These are phyloP conservation scores for Hericium erinaceus DNA, from an alignment of 768 basidiomycete genomes.

Conservation along the genomic window DNA sequence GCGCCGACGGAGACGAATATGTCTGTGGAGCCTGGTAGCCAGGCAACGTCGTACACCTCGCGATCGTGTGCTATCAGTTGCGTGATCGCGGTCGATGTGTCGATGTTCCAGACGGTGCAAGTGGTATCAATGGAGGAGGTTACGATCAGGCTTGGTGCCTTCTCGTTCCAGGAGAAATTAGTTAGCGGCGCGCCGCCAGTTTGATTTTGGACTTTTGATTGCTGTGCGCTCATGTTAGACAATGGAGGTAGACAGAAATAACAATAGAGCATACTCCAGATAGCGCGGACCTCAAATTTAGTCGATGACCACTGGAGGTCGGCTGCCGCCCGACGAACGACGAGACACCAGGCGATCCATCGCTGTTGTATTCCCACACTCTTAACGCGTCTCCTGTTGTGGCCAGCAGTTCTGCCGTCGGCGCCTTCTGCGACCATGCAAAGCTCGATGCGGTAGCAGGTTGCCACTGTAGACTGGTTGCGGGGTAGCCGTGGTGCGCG, in stretches of 20 bases:
- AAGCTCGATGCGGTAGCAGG: constrained; percentile 59
- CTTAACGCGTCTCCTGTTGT: constrained; percentile 91
- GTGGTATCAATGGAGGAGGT: constrained; percentile 99
- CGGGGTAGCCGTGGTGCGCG: constrained; percentile 83
- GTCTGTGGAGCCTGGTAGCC: constrained; percentile 92
- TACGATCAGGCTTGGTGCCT: constrained; percentile 82
- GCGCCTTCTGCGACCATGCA: constrained; percentile 60
- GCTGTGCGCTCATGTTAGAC: constrained; percentile 27
- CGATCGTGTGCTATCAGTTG: constrained; percentile 97
- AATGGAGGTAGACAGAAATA: not conserved
- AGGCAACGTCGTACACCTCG: constrained; percentile 96
- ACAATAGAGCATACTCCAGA: constrained; percentile 56
- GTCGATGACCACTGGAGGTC: constrained; percentile 45
- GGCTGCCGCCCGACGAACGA: constrained; percentile 65
- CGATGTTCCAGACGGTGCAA: constrained; percentile 98
- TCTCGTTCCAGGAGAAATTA: constrained; percentile 96
- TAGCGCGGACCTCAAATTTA: constrained; percentile 66
- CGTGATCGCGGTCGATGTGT: constrained; percentile 86
- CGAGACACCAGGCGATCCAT: constrained; percentile 46
- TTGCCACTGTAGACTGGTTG: constrained; percentile 90
- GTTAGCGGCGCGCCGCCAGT: constrained; percentile 85
- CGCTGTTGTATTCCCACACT: constrained; percentile 82
- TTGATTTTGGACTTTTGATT: constrained; percentile 86
- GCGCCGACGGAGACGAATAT: constrained; percentile 98
- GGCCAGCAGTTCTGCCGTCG: constrained; percentile 73